Base-by-base conservation (phyloP, 768 basidiomycete genomes). In the Psilocybe azurescens region DNA sequence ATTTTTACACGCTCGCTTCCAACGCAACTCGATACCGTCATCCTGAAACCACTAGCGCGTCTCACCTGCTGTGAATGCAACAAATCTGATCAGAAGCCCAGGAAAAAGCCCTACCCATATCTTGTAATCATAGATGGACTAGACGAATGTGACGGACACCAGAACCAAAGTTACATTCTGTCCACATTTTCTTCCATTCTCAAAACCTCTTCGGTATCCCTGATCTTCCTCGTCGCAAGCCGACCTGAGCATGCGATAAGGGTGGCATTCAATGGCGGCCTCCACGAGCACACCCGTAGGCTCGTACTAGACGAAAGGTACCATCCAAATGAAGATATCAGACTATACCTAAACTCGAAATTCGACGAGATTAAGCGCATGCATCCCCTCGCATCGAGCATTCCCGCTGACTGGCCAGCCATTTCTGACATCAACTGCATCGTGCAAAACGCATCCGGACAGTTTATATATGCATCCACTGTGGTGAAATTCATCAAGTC, bases 381-480 rank as follows among this genome's bases (percentile, higher is more conserved):
- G 2, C 53, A 56, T 46, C 60, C 54, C 1, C 50, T 53, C 7
- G 46, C 11, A 8, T 8, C 33, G 7, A 38, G 32, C 3, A n/a
- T 60, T n/a, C 28, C 18, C 13, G 16, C 44, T 3, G 30, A 46
- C 2, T 60, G 59, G 60, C 60, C 60, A 2, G 5, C 13, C 0
- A 1, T 13, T 5, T 13, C 30, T 6, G 18, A 39, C 5, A n/a
- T 61, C 10, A 1, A 41, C 8, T 18, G 16, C 11, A 33, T 61
- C 24, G 46, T 55, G 1, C 11, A 38, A 49, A 54, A 55, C 20
- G 52, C 59, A 1, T 60, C 59, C 7, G 59, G 59, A 4, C 59
- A 60, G 24, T 60, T 60, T 20, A 47, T 60, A 10, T 60, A 48
- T 32, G 59, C 46, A 11, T n/a, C 44, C 14, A 60, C 59, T 11